These are phyloP conservation scores for Acephala macrosclerotiorum DNA, from an alignment of 2,329 filamentous ascomycete genomes.

Conservation along the genomic window DNA sequence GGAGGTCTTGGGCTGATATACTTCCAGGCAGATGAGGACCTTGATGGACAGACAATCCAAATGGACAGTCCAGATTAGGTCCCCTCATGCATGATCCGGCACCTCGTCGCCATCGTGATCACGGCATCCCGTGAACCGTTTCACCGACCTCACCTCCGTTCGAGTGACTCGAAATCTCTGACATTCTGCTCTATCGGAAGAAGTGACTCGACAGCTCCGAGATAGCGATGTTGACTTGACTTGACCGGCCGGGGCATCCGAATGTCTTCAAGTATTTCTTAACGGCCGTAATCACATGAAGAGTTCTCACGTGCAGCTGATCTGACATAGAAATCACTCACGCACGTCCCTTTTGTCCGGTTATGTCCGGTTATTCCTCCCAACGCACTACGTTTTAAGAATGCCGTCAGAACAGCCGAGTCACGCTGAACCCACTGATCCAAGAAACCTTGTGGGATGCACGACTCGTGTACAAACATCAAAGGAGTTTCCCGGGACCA, in stretches of 20 bases:
- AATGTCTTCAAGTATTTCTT: slow-evolving; percentile 9
- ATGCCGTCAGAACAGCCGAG: slow-evolving; percentile 21
- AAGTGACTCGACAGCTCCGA: neutral
- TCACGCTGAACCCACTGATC: slow-evolving; percentile 14
- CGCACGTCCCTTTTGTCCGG: slow-evolving; percentile 30
- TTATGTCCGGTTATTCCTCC: slow-evolving; percentile 28
- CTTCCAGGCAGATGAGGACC: neutral
- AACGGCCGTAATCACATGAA: slow-evolving; percentile 25
- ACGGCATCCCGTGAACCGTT: neutral
- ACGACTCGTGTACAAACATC: neutral
- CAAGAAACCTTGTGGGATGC: neutral
- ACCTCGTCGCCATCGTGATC: neutral
- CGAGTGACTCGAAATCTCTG: neutral
- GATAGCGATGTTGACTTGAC: neutral
- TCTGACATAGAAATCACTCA: neutral
- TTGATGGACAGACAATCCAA: neutral
- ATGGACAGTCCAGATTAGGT: neutral
- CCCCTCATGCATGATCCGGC: neutral
- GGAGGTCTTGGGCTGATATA: slow-evolving; percentile 2
- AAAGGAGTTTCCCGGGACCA: slow-evolving; percentile 1
- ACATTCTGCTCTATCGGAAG: neutral
- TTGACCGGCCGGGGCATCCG: slow-evolving; percentile 5
- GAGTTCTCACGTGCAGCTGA: slow-evolving; percentile 12
- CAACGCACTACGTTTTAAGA: slow-evolving; percentile 1
- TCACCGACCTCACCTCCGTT: neutral